These are phyloP conservation scores for Aspergillus panamensis DNA, from an alignment of 495 filamentous ascomycete species.

Conservation along the genomic window DNA sequence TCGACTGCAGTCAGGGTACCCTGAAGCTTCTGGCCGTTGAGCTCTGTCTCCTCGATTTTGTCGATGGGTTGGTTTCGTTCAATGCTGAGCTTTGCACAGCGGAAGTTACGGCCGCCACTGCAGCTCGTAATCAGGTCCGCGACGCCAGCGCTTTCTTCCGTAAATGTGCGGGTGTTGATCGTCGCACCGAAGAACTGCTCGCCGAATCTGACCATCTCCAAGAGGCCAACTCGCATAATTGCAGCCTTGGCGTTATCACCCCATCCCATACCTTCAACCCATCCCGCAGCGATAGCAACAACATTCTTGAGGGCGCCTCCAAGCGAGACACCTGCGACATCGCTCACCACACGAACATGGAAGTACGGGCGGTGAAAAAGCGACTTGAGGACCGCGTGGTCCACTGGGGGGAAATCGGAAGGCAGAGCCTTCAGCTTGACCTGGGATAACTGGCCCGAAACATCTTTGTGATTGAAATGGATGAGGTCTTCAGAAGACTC, in stretches of 20 bases:
- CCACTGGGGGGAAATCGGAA: slow-evolving; percentile 72
- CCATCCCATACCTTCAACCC: slow-evolving; percentile 94
- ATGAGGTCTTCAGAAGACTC: slow-evolving; percentile 56
- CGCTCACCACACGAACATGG: slow-evolving; percentile 85
- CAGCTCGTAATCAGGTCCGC: slow-evolving; percentile 96
- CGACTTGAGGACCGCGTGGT: slow-evolving; percentile 70
- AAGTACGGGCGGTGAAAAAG: slow-evolving; percentile 98
- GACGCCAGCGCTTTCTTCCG: slow-evolving; percentile 92
- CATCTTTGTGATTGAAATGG: slow-evolving; percentile 62
- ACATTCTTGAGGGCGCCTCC: slow-evolving; percentile 97
- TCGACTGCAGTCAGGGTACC: slow-evolving; percentile 89
- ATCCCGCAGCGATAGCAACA: slow-evolving; percentile 89
- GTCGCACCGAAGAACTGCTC: slow-evolving; percentile 84
- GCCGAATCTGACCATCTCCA: slow-evolving; percentile 94
- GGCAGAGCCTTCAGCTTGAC: slow-evolving; percentile 71
- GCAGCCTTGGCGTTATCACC: slow-evolving; percentile 97
- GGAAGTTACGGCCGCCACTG: slow-evolving; percentile 86
- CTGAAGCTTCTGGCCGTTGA: slow-evolving; percentile 97
- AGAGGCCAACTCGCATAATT: slow-evolving; percentile 89
- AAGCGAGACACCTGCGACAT: slow-evolving; percentile 94
- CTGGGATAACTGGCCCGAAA: slow-evolving; percentile 56
- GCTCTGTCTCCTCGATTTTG: slow-evolving; percentile 81
- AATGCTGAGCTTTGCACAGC: slow-evolving; percentile 85
- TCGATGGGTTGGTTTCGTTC: slow-evolving; percentile 74
- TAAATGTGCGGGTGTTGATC: slow-evolving; percentile 79